phyloP scores from a whole-genome alignment of 352 stramenopile species.

The Globisporangium ultimum region DNA sequence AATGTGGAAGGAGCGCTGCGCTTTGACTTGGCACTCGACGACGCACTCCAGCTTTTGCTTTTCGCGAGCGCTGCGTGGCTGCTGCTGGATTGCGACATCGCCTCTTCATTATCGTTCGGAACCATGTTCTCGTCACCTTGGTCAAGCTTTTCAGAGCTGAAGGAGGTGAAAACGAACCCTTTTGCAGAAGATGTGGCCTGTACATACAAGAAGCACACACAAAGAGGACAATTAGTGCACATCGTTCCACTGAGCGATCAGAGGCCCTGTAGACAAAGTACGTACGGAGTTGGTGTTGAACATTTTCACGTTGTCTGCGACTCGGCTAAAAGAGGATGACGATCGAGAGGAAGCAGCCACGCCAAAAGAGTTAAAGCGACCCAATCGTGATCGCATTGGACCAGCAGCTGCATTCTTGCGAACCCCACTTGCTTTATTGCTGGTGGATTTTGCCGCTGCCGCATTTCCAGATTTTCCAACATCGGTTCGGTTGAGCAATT shows the following conservation, averaged over 20 bases:
- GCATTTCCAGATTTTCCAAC: constrained; percentile 14
- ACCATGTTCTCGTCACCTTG: constrained; percentile 34
- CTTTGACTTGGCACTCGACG: constrained; percentile 20
- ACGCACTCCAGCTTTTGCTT: constrained; percentile 48
- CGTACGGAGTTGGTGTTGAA: constrained; percentile 65
- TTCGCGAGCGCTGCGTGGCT: constrained; percentile 29
- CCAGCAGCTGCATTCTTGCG: constrained; percentile 4
- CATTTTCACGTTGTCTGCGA: constrained; percentile 68
- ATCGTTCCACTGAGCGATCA: constrained; percentile 2
- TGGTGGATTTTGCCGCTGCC: neutral
- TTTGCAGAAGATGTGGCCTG: constrained; percentile 34
- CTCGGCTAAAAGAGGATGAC: constrained; percentile 65
- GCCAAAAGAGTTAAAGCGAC: constrained; percentile 56
- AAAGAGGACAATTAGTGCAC: neutral
- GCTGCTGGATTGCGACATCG: constrained; percentile 8
- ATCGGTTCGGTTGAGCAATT: constrained; percentile 59
- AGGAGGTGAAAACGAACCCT: constrained; percentile 79
- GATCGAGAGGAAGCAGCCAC: constrained; percentile 35
- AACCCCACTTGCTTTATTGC: neutral
- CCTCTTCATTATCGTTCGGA: constrained; percentile 21
- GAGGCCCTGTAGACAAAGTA: constrained; percentile 3
- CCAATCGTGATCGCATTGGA: constrained; percentile 27
- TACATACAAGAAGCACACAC: constrained; percentile 6
- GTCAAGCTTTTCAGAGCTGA: constrained; percentile 40
- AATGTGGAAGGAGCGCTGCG: neutral